Evolutionary conservation across 306 rosid species (phyloP), one percentile per base, ranked within the genome.

Genomic region (Vicia faba): DNA sequence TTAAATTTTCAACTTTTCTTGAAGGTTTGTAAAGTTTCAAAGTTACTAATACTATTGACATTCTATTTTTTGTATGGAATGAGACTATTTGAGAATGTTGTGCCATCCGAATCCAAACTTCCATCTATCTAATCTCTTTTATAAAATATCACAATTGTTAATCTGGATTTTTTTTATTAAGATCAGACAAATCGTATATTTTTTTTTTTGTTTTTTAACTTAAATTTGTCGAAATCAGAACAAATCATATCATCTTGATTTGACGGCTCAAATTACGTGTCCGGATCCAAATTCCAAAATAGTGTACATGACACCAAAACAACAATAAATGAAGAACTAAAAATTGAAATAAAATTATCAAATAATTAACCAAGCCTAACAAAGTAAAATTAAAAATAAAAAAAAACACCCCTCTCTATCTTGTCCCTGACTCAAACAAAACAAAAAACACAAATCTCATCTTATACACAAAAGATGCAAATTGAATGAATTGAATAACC

Each of bases 21-120:
- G 28, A 3, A 25, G 4, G 28, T 25, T 48, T 78, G 74, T 78
- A 68, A 51, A 71, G 67, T 61, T 53, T 69, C 44, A 45, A 5
- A 69, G 70, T 50, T 59, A 65, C 29, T 61, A 13, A 31, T 70
- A 65, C 19, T 61, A 19, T 45, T 70, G 61, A 31, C 31, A 11
- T 16, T 29, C 38, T 19, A 28, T 45, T 45, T 11, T 54, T n/a
- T 48, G 46, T 67, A 35, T 31, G 20, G n/a, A 38, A 39, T 75
- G 41, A 16, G 64, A 49, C 61, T 2, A 2, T 48, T 44, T 53
- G 28, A 29, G 36, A 16, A 49, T 26, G 56, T 1, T 8, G 14
- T 11, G 1, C 11, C 45, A 13, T 7, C 43, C 26, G 20, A 48
- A 13, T 70, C 31, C 28, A 5, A 51, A 51, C 33, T 51, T 29